Base-by-base conservation (phyloP, 306 rosid genomes). In the Rosa chinensis region DNA sequence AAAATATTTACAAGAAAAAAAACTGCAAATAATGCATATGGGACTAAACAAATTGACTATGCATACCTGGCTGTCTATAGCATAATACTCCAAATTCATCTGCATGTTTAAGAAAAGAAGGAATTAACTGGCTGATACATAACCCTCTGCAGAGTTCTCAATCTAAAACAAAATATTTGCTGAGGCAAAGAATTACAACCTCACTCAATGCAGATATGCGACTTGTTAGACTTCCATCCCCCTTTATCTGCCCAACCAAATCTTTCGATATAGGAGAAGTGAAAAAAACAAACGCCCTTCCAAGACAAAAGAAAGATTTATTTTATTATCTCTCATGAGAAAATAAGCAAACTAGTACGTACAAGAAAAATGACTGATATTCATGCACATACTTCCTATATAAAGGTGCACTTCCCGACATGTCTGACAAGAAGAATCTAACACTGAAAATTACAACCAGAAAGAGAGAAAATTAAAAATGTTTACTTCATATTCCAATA, bases 61-160 rank as follows among this genome's bases (percentile, higher is more conserved):
- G 75, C 74, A 77, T 86, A 94, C 98, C 98, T 94, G 97, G 84
- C 92, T 85, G 82, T 94, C 98, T 72, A 92, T 94, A 59, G 97
- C 90, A 86, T 89, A 92, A 78, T 89, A 94, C 85, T 94, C 98
- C 91, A 94, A 86, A 85, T 94, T 94, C 98, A 94, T 91, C 98
- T 94, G 93, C 97, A 88, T 42, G 61, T 76, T 73, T 76, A 52
- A 44, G 70, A 14, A 52, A 3, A 52, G 21, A 52, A 10, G 14
- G 52, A 48, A 61, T 40, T 37, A 78, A 64, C 82, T 53, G 5
- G 81, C 75, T 75, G 72, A 74, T 45, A 76, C 25, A 70, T 62
- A 70, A 83, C 75, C 72, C 44, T 71, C 35, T 48, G 48, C 82
- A 76, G n/a, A 66, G 70, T 62, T 69, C 76, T 49, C 74, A 69